These are phyloP conservation scores for Aspergillus fumigatus DNA, from an alignment of 2,329 filamentous ascomycete species.

Conservation along the genomic window DNA sequence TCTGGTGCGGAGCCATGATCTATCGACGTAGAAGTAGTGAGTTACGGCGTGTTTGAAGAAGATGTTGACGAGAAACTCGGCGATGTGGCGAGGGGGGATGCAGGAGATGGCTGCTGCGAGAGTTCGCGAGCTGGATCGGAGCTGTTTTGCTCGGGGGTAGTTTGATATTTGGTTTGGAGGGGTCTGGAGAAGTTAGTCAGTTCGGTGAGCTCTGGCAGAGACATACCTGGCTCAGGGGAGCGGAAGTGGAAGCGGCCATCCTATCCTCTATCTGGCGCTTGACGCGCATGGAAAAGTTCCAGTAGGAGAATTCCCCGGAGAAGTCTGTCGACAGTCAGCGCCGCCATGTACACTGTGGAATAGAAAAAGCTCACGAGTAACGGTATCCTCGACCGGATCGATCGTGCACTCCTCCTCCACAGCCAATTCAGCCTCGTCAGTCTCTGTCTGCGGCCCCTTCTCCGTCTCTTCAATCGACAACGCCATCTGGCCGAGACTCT, in stretches of 20 bases:
- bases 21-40: constrained; percentile 48
- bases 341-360: not conserved
- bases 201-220: too few relatives aligned
- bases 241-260: constrained; percentile 8
- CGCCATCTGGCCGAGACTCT: constrained; percentile 4
- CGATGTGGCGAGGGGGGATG: constrained; percentile 46
- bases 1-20: constrained; percentile 40
- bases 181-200: constrained; percentile 11
- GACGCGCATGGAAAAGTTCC: constrained; percentile 51
- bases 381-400: constrained; percentile 11
- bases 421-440: not conserved
- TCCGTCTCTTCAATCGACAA: not conserved
- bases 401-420: constrained; percentile 11
- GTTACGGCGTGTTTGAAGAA: constrained; percentile 49
- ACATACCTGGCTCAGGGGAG: not conserved
- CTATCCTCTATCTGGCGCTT: constrained; percentile 47
- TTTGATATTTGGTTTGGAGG: constrained; percentile 24
- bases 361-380: constrained; percentile 5
- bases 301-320: constrained; percentile 51
- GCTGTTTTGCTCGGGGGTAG: constrained; percentile 46
- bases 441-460: not conserved
- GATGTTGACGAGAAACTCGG: constrained; percentile 44
- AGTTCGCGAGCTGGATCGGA: constrained; percentile 39
- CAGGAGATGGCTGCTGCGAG: constrained; percentile 35
- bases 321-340: constrained; percentile 36